These are phyloP conservation scores for Lumnitzera littorea DNA, from an alignment of 345 rosid genomes.

Conservation along the genomic window DNA sequence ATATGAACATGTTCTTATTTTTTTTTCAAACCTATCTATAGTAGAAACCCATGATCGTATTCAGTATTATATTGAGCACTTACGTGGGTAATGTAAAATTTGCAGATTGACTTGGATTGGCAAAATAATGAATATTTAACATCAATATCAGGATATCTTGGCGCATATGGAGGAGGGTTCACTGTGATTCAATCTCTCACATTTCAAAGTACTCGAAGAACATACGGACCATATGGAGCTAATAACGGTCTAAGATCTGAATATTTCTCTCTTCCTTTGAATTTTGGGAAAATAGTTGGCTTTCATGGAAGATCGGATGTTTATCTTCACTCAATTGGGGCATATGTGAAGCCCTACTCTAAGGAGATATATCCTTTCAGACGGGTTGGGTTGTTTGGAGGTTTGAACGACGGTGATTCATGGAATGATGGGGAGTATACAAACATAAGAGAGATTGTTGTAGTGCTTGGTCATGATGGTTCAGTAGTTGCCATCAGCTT, in stretches of 20 bases:
- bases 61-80: too few species aligned
- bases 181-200: neutral
- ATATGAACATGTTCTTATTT: too few species aligned
- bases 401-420: neutral
- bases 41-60: too few species aligned
- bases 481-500: neutral
- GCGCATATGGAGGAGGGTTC: too few species aligned
- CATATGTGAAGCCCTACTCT: conserved; percentile 1
- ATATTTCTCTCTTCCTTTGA: neutral
- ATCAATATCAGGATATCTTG: neutral
- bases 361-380: conserved; percentile 5
- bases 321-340: conserved; percentile 1
- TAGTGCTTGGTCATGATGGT: neutral
- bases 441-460: neutral
- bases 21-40: too few species aligned
- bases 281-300: neutral
- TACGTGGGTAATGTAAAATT: too few species aligned
- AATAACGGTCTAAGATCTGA: accelerated
- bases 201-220: conserved; percentile 8
- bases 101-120: neutral
- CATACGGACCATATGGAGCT: neutral
- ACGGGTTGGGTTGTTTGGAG: conserved; percentile 6
- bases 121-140: neutral
- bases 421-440: conserved; percentile 5
- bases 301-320: neutral